Conservation (phyloP, 83 land plant species). For the Picea mariana region DNA sequence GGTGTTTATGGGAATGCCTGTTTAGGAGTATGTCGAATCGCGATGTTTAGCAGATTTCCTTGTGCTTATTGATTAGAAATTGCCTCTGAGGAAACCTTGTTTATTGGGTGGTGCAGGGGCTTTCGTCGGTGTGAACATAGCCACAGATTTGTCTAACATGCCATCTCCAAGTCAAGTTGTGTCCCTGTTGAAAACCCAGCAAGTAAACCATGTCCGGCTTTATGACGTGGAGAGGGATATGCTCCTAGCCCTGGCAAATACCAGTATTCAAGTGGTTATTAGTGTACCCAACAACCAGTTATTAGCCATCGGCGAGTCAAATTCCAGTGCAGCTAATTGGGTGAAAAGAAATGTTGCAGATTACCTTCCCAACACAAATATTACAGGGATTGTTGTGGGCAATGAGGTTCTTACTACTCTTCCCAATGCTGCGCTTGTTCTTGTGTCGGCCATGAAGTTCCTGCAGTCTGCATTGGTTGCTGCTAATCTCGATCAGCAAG, state of each 20-base stretch:
- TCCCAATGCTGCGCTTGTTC: conserved; percentile 40
- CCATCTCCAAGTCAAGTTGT: conserved; percentile 57
- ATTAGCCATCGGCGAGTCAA: conserved; percentile 58
- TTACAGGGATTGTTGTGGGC: conserved; percentile 70
- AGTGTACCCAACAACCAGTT: conserved; percentile 72
- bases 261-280: conserved; percentile 58
- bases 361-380: conserved; percentile 51
- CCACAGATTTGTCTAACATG: conserved; percentile 45
- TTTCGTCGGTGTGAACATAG: conserved; percentile 46
- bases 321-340: conserved; percentile 70
- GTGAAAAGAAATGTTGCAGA: conserved; percentile 54
- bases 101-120: conserved; percentile 1
- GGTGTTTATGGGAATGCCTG: background rate
- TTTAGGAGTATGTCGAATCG: background rate
- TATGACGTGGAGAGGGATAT: conserved; percentile 55
- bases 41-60: background rate
- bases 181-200: conserved; percentile 41
- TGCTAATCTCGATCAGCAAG: conserved; percentile 39
- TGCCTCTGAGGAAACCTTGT: background rate
- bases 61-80: background rate
- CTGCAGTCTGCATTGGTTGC: conserved; percentile 68
- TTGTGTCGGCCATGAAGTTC: conserved; percentile 65
- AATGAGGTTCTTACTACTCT: conserved; percentile 62
- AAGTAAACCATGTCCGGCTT: conserved; percentile 50
- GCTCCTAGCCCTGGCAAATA: conserved; percentile 66